phyloP scores from a whole-genome alignment of 23 red algal species.

The Gracilaria vermiculophylla region DNA sequence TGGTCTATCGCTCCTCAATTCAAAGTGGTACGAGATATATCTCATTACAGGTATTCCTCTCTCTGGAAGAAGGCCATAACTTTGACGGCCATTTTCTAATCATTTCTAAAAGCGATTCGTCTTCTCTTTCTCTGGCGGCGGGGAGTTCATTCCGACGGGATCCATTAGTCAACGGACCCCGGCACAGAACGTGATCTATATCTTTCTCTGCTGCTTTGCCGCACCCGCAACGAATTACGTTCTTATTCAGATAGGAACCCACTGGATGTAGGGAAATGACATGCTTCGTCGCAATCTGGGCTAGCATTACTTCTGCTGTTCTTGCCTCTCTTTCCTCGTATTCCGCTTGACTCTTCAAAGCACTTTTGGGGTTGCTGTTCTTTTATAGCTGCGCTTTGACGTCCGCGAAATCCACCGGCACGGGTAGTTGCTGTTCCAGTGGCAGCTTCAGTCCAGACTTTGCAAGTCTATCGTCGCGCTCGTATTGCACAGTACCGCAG shows the following conservation, averaged over 20 bases:
- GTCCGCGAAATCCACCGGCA: not conserved
- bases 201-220: not conserved
- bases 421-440: not conserved
- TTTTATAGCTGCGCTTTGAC: not conserved
- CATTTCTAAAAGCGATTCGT: constrained; percentile 6
- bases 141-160: constrained; percentile 2
- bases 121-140: not conserved
- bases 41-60: not conserved
- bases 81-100: constrained; percentile 11
- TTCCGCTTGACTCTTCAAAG: not conserved
- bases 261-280: not conserved
- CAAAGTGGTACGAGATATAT: constrained; percentile 2
- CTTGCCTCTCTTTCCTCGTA: not conserved
- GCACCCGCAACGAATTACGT: not conserved
- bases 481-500: not conserved
- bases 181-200: constrained; percentile 7
- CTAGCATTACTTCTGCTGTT: not conserved
- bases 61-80: constrained; percentile 20
- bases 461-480: not conserved
- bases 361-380: not conserved
- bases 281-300: not conserved
- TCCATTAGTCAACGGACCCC: constrained; percentile 1
- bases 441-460: not conserved
- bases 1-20: constrained; percentile 5
- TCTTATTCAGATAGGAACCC: not conserved